Evolutionary conservation across 2,329 filamentous ascomycete genomes (phyloP).

Genomic region (Hymenoscyphus linearis): DNA sequence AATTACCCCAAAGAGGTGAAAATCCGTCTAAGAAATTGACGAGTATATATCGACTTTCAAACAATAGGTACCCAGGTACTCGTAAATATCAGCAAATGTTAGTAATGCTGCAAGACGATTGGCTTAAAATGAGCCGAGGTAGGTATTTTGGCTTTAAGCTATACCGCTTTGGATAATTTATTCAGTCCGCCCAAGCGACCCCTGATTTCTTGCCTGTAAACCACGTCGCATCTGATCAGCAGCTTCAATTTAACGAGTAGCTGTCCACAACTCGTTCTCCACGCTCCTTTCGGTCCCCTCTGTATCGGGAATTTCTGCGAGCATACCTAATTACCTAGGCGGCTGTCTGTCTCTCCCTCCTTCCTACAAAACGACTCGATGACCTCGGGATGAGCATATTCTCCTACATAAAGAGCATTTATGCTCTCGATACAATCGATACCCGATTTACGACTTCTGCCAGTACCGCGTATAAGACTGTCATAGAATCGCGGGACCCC

Average conservation of each 20-base stretch:
- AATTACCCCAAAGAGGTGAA: too few species aligned
- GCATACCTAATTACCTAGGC: not conserved
- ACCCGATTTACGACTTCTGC: constrained; percentile 69
- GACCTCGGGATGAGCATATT: constrained; percentile 29
- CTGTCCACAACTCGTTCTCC: not conserved
- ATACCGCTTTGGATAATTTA: not conserved
- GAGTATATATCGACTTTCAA: too few species aligned
- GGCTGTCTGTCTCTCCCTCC: not conserved
- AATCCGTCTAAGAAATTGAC: too few species aligned
- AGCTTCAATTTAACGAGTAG: not conserved
- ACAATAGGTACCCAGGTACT: too few species aligned
- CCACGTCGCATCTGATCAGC: not conserved
- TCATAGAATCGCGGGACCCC: constrained; percentile 47
- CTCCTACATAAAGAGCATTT: constrained; percentile 48
- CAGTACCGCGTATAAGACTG: constrained; percentile 57
- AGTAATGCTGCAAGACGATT: not conserved
- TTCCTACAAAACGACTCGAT: constrained; percentile 15
- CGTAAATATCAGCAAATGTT: not conserved
- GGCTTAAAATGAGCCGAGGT: not conserved
- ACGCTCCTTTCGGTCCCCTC: constrained; percentile 1
- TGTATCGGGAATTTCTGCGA: not conserved
- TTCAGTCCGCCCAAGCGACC: not conserved
- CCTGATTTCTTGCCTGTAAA: not conserved
- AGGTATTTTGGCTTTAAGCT: not conserved
- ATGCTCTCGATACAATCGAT: constrained; percentile 64